Evolutionary conservation across 2,329 filamentous ascomycete species (phyloP).

Genomic region (Waltergamsia citrina): DNA sequence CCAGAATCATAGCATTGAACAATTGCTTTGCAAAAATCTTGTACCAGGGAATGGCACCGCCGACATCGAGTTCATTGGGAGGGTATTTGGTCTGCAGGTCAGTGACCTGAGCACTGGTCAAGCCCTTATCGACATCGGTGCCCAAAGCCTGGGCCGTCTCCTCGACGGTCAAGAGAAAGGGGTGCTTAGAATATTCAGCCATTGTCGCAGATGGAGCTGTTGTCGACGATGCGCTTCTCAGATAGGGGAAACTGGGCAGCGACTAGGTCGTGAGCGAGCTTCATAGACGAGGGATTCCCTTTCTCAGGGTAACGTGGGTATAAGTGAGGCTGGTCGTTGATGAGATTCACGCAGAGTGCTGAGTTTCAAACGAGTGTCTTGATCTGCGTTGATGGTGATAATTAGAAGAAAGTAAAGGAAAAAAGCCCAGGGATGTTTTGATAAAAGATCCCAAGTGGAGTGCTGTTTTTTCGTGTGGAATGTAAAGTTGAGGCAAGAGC

Average conservation of each 20-base stretch:
- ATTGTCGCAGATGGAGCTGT: slow-evolving; percentile 22
- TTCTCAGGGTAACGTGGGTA: too few relatives aligned
- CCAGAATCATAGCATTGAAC: slow-evolving; percentile 70
- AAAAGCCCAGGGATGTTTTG: too few relatives aligned
- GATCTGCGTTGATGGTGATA: too few relatives aligned
- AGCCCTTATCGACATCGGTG: slow-evolving; percentile 57
- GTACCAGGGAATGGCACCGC: slow-evolving; percentile 56
- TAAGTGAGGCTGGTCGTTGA: too few relatives aligned
- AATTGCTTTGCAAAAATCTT: slow-evolving; percentile 67
- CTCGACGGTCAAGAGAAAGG: slow-evolving; percentile 50
- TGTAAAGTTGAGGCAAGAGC: too few relatives aligned
- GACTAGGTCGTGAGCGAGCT: neutral
- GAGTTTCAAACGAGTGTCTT: too few relatives aligned
- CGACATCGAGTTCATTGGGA: slow-evolving; percentile 61
- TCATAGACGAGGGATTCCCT: slow-evolving; percentile 1
- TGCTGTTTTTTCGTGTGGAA: too few relatives aligned
- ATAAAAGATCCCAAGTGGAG: too few relatives aligned
- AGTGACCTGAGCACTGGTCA: slow-evolving; percentile 50
- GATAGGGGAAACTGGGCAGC: neutral
- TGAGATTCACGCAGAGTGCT: too few relatives aligned
- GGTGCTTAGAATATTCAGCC: slow-evolving; percentile 41
- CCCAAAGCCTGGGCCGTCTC: slow-evolving; percentile 54
- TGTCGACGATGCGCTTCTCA: neutral
- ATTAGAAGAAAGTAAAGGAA: too few relatives aligned
- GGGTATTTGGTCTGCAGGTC: slow-evolving; percentile 51